A percentile compares a stretch with the other conserved stretches of the same genome.
Conservation (phyloP, 2,329 filamentous ascomycete genomes). For the Curvularia sp. region DNA sequence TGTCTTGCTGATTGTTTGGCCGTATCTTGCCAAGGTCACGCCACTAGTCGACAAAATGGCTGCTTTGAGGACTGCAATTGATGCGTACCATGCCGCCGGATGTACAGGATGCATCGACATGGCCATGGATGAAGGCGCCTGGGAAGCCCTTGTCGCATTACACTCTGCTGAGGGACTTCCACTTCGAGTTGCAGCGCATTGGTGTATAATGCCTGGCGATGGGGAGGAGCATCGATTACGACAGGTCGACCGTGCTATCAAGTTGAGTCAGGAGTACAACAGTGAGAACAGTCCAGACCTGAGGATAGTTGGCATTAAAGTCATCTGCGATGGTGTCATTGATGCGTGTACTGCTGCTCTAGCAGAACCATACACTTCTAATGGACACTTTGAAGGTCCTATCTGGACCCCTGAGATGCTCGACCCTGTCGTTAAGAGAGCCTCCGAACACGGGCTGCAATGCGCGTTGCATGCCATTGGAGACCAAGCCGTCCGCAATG, state of each 20-base stretch:
- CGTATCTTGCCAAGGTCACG: slow-evolving; percentile 58
- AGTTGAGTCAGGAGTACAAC: slow-evolving; percentile 57
- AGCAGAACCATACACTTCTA: slow-evolving; percentile 63
- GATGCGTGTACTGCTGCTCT: slow-evolving; percentile 70
- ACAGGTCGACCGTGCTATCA: slow-evolving; percentile 61
- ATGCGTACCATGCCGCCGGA: slow-evolving; percentile 58
- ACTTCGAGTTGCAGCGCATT: slow-evolving; percentile 63
- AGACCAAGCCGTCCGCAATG: slow-evolving; percentile 64
- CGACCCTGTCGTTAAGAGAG: slow-evolving; percentile 61
- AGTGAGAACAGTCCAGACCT: slow-evolving; percentile 55
- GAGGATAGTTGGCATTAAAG: slow-evolving; percentile 67
- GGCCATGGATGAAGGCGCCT: slow-evolving; percentile 65
- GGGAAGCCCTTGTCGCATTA: slow-evolving; percentile 59
- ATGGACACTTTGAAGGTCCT: slow-evolving; percentile 56
- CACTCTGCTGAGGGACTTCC: slow-evolving; percentile 48
- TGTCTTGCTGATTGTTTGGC: slow-evolving; percentile 63
- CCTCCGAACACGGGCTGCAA: slow-evolving; percentile 63
- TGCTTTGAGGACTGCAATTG: slow-evolving; percentile 57
- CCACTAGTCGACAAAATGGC: slow-evolving; percentile 58
- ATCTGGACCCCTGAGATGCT: slow-evolving; percentile 64
- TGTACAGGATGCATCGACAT: slow-evolving; percentile 65
- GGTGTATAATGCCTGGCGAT: slow-evolving; percentile 60
- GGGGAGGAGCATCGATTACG: slow-evolving; percentile 55
- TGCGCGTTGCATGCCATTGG: slow-evolving; percentile 71
- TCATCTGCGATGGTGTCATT: slow-evolving; percentile 70